phyloP scores from a whole-genome alignment of 768 basidiomycete species.

The Cubamyces lactineus region DNA sequence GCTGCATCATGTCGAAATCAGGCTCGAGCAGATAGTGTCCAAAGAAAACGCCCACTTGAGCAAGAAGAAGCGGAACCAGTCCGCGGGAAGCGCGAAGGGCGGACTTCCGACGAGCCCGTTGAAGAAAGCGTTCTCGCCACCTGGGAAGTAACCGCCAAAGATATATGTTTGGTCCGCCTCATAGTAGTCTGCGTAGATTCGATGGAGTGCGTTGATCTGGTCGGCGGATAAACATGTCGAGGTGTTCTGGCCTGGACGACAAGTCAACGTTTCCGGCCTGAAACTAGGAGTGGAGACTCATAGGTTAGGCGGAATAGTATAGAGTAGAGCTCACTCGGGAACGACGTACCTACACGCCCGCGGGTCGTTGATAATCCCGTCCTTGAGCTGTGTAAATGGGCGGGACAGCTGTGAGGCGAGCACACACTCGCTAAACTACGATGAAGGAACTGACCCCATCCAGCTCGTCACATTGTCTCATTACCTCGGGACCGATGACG shows the following conservation, averaged over 20 bases:
- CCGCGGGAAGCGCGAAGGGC: conserved; percentile 9
- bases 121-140: conserved; percentile 25
- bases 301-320: neutral
- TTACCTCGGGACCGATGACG: conserved; percentile 33
- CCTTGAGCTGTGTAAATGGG: conserved; percentile 15
- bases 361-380: conserved; percentile 33
- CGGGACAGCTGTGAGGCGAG: neutral
- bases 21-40: no score
- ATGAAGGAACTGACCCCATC: conserved; percentile 30
- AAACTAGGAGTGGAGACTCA: conserved; percentile 13
- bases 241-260: conserved; percentile 25
- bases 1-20: conserved; percentile 2
- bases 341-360: conserved; percentile 17
- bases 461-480: conserved; percentile 36
- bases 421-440: neutral
- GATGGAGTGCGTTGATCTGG: conserved; percentile 31
- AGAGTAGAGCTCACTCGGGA: neutral
- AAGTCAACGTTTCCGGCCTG: conserved; percentile 32
- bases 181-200: conserved; percentile 27
- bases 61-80: conserved; percentile 24
- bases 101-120: conserved; percentile 4
- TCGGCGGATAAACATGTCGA: conserved; percentile 29
- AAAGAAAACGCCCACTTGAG: conserved; percentile 20
- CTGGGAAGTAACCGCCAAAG: conserved; percentile 31
- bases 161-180: conserved; percentile 29